Evolutionary conservation across 148 eudicot species (phyloP).

Genomic region (Pharnaceum exiguum): DNA sequence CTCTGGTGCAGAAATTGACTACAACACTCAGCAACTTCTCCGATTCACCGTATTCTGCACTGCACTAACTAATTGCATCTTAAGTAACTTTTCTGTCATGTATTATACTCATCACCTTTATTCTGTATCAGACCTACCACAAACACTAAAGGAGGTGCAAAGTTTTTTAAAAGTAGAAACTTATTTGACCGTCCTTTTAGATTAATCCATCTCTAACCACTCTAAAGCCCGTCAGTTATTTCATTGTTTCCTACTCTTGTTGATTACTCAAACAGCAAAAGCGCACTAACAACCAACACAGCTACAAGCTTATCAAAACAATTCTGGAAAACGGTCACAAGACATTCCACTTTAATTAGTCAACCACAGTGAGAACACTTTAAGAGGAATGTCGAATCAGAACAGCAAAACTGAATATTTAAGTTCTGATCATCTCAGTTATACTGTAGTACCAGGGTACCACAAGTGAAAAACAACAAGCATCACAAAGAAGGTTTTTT

Average conservation of each 20-base stretch:
- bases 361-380: conserved; percentile 15
- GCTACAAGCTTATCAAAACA: conserved; percentile 13
- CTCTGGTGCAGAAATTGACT: neutral
- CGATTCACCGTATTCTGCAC: neutral
- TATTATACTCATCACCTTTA: neutral
- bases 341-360: conserved; percentile 16
- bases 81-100: neutral
- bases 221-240: neutral
- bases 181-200: neutral
- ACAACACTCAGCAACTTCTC: neutral
- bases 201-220: neutral
- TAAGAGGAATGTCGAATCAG: conserved; percentile 14
- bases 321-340: conserved; percentile 2
- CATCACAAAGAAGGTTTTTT: conserved; percentile 9
- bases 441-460: no score
- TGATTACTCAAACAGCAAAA: conserved; percentile 3
- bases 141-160: neutral
- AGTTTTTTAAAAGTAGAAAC: conserved; percentile 5
- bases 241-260: conserved; percentile 8
- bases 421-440: conserved; percentile 5
- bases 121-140: conserved; percentile 18
- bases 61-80: neutral
- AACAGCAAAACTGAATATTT: neutral
- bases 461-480: conserved; percentile 3
- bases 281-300: conserved; percentile 1